These are phyloP conservation scores for Circinella umbellata DNA, from an alignment of 371 early-diverging fungal genomes.

Conservation along the genomic window DNA sequence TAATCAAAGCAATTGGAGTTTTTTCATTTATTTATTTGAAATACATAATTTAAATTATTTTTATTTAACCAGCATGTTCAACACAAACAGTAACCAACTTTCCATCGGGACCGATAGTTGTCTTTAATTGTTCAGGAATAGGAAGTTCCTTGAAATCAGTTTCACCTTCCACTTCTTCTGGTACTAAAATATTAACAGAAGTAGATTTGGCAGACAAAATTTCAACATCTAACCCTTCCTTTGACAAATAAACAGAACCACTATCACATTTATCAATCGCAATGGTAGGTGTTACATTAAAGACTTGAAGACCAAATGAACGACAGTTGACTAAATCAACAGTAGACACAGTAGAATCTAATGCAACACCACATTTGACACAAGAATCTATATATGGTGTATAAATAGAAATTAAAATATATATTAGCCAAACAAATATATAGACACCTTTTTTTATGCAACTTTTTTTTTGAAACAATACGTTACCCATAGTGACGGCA, in stretches of 20 bases:
- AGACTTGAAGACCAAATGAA: conserved; percentile 89
- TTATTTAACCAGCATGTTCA: conserved; percentile 73
- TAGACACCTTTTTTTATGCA: neutral
- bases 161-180: conserved; percentile 65
- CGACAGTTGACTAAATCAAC: conserved; percentile 91
- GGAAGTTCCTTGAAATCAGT: conserved; percentile 86
- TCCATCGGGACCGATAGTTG: conserved; percentile 73
- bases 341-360: conserved; percentile 87
- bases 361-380: conserved; percentile 85
- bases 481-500: conserved; percentile 81
- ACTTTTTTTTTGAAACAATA: neutral
- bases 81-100: conserved; percentile 83
- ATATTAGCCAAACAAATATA: neutral
- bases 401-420: neutral
- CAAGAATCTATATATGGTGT: conserved; percentile 65
- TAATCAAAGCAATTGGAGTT: too few species aligned
- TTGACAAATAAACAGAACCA: conserved; percentile 84
- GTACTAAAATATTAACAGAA: conserved; percentile 84
- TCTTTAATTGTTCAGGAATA: conserved; percentile 93
- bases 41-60: too few species aligned
- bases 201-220: conserved; percentile 91
- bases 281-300: conserved; percentile 83
- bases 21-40: too few species aligned
- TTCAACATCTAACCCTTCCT: conserved; percentile 77
- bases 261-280: conserved; percentile 94